Evolutionary conservation across 2,329 filamentous ascomycete species (phyloP), one percentile per base, ranked within the genome.

Genomic region (Fusarium verticillioides): DNA sequence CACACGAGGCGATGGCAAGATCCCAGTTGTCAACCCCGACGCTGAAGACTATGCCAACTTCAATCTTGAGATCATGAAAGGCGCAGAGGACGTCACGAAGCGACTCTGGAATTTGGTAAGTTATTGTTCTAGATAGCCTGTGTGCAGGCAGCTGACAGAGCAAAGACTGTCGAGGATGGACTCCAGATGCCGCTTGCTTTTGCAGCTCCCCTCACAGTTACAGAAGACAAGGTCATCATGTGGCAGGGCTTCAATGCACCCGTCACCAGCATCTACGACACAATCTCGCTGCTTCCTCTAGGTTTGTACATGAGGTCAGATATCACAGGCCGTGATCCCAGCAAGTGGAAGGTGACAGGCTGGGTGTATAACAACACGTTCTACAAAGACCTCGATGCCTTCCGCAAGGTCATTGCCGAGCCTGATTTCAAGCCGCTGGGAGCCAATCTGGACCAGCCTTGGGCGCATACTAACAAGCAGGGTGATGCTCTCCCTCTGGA

Each of bases 171-270:
- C 12, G 36, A 50, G 16, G 60, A 63, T 18, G 57, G 60, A 16
- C 60, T 63, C 2, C 60, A 63, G 19, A 61, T 62, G 9, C 60
- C 60, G 0, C 11, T 63, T 1, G 60, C 60, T 0, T 63, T 63
- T 6, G 60, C 60, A 5, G 60, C 60, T 2, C 60, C 60, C 0
- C 23, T 63, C 2, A 63, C 43, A 9, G 28, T 49, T 0, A 21
- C 60, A 21, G 34, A 63, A 1, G 60, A 32, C 32, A 62, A 34
- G 11, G 60, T 34, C 15, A 47, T 62, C 5, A 63, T 63, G 60
- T 63, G 60, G 60, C 60, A 63, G 19, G 60, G 60, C 2, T 63
- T 63, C 42, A 63, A 63, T 18, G 60, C 57, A 1, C 60, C 57
- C 6, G 57, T 42, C 19, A 63, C 57, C 0, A 63, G 57, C 9